Base-by-base conservation (phyloP, 176 grass and related monocot species). In the Oryza australiensis region DNA sequence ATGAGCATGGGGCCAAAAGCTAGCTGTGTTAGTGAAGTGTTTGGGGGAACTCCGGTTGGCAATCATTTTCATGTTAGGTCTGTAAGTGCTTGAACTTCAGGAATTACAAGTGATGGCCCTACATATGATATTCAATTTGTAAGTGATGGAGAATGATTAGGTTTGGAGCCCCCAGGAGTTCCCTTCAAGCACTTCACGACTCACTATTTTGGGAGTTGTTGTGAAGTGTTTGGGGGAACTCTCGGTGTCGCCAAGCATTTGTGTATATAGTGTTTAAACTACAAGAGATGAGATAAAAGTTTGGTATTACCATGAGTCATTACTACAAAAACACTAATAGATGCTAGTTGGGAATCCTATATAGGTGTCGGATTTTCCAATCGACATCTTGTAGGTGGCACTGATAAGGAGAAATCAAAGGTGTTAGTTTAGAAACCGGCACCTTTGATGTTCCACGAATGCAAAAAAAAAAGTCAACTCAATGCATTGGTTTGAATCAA, bases 121-220 rank as follows among this genome's bases (percentile, higher is more conserved):
- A 45, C 40, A 74, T 68, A 68, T 46, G 74, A 46, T 22, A 65
- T 66, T 11, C 48, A n/a, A 72, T 22, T 33, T 16, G 16, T 66
- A 59, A 42, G 37, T 26, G 15, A 27, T 15, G 43, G 5, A 27
- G 5, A 74, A 79, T 9, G 60, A 66, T 33, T 33, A 51, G 34
- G 90, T 92, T 91, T 75, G 68, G 53, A 76, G 23, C 73, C 77
- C 1, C 65, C 23, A 0, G 80, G 68, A 74, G 77, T 93, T 96
- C 77, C 71, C 72, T 74, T 26, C 74, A 83, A 90, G 15, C 82
- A 92, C 85, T 94, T 88, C 75, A 77, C 15, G 0, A 66, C 3
- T 0, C 18, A 11, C 4, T 0, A 0, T 16, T 62, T 80, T 0
- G 0, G 16, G 34, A 3, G 16, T 0, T n/a, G 0, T 18, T 24